Evolutionary conservation across 2,329 filamentous ascomycete genomes (phyloP).

Genomic region (Cordyceps cicadae): DNA sequence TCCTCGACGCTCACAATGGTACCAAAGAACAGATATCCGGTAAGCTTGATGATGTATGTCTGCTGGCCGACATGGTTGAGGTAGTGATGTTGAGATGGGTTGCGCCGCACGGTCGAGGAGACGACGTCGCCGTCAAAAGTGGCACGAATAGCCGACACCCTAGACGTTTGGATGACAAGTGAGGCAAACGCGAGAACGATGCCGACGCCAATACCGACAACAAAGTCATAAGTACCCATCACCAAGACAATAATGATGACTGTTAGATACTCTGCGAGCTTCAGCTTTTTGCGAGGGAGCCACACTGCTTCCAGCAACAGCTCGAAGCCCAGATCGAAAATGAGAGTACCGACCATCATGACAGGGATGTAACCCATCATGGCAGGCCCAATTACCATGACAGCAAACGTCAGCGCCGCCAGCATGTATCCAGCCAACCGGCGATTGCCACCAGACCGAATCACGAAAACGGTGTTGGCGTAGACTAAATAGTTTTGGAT

Average conservation of each 20-base stretch:
- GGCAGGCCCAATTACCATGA: conserved; percentile 77
- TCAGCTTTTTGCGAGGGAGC: conserved; percentile 80
- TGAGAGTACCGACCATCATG: conserved; percentile 92
- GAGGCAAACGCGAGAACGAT: conserved; percentile 87
- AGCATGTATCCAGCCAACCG: conserved; percentile 80
- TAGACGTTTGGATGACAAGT: conserved; percentile 84
- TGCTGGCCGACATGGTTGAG: conserved; percentile 78
- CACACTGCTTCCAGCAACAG: conserved; percentile 82
- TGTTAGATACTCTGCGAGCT: conserved; percentile 80
- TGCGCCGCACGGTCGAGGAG: conserved; percentile 84
- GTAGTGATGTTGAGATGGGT: conserved; percentile 81
- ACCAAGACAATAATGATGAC: conserved; percentile 84
- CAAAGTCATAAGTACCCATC: conserved; percentile 96
- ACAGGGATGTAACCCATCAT: conserved; percentile 93
- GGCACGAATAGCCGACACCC: conserved; percentile 78
- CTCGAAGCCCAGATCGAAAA: conserved; percentile 91
- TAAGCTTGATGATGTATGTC: conserved; percentile 83
- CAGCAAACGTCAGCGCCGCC: conserved; percentile 67
- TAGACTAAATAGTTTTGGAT: conserved; percentile 98
- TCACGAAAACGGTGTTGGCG: conserved; percentile 95
- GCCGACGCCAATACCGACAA: conserved; percentile 84
- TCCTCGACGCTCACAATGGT: conserved; percentile 94
- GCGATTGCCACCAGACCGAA: conserved; percentile 81
- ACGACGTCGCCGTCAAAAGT: conserved; percentile 86
- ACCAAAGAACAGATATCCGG: conserved; percentile 95